Conservation (phyloP, 2,329 filamentous ascomycete genomes). For the Penicillium sp. region DNA sequence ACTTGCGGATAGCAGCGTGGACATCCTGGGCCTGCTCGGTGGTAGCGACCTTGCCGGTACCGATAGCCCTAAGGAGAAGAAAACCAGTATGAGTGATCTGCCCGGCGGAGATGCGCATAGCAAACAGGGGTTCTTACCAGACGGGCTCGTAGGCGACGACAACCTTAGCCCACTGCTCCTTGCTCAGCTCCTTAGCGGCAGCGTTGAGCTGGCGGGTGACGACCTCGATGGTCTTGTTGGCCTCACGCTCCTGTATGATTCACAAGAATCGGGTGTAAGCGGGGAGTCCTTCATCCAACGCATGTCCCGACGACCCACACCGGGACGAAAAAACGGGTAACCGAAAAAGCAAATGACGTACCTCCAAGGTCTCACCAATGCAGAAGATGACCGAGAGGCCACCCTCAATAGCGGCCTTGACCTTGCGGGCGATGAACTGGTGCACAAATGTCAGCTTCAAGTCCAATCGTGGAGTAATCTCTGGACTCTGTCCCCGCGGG, state of each 20-base stretch:
- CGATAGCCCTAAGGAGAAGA: constrained; percentile 57
- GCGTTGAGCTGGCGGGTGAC: constrained; percentile 76
- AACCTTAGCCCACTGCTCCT: constrained; percentile 86
- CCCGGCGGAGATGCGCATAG: not conserved
- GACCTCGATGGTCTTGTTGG: constrained; percentile 72
- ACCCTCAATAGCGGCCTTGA: constrained; percentile 83
- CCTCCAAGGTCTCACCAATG: constrained; percentile 89
- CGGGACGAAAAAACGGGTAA: constrained; percentile 21
- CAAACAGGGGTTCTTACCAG: constrained; percentile 62
- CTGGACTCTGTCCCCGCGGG: too few relatives aligned
- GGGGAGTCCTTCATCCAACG: constrained; percentile 15
- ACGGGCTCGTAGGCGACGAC: constrained; percentile 99
- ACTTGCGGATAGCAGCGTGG: constrained; percentile 85
- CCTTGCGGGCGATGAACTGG: constrained; percentile 81
- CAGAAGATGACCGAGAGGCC: constrained; percentile 92
- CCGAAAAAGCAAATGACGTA: constrained; percentile 29
- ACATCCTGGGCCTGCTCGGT: constrained; percentile 91
- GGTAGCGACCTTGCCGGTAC: constrained; percentile 89
- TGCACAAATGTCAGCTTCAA: constrained; percentile 8
- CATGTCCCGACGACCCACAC: constrained; percentile 20
- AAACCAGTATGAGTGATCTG: not conserved
- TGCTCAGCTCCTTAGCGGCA: constrained; percentile 62
- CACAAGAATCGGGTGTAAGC: constrained; percentile 26
- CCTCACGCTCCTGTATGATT: constrained; percentile 67
- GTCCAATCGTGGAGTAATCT: constrained; percentile 2